These are phyloP conservation scores for Mucuna pruriens DNA, from an alignment of 306 rosid species.

Conservation along the genomic window DNA sequence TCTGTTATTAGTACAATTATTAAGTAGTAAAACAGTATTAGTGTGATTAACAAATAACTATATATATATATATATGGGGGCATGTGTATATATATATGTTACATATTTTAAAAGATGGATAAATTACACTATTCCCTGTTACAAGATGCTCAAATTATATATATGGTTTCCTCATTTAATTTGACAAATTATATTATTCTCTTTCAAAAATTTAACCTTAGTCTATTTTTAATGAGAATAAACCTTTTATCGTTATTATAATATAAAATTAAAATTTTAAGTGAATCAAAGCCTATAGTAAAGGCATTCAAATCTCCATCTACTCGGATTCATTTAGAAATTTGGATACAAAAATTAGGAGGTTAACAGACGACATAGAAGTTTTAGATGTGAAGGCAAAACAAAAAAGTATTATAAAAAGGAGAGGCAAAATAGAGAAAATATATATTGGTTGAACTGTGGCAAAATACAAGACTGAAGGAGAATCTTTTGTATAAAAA, in stretches of 20 bases:
- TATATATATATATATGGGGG: not conserved
- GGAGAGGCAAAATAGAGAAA: not conserved
- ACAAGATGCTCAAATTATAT: not conserved
- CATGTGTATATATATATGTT: not conserved
- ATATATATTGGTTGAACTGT: not conserved
- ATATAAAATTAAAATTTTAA: not conserved
- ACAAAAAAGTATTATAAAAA: not conserved
- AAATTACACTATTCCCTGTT: not conserved
- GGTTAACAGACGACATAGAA: not conserved
- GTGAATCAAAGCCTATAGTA: not conserved
- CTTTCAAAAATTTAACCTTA: not conserved
- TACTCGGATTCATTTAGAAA: not conserved
- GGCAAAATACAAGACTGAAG: not conserved
- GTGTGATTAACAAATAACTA: not conserved
- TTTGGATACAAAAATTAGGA: not conserved
- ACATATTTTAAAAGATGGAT: not conserved
- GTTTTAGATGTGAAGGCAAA: not conserved
- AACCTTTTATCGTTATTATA: not conserved
- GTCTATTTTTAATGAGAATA: not conserved
- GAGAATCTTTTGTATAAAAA: not conserved
- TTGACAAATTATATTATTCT: not conserved
- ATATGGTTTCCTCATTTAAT: not conserved
- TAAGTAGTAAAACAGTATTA: not conserved
- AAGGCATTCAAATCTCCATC: not conserved
- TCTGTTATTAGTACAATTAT: not conserved